phyloP scores from a whole-genome alignment of 116 monocot genomes.

The Phalaenopsis hybrid region DNA sequence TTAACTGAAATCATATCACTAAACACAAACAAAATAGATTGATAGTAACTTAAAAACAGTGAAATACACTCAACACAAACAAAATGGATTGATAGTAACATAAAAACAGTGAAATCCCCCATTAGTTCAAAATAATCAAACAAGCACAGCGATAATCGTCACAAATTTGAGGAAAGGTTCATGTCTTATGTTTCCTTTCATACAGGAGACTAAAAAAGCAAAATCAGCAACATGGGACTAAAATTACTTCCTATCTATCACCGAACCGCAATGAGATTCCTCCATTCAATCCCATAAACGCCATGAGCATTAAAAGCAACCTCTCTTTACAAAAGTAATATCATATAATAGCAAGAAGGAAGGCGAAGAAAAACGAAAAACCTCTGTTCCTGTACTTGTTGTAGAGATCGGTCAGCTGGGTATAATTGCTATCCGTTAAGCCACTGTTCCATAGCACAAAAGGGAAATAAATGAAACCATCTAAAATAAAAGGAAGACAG shows the following conservation, averaged over 20 bases:
- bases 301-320: neutral
- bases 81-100: neutral
- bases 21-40: too few species aligned
- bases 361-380: slow-evolving; percentile 16
- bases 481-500: neutral
- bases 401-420: slow-evolving; percentile 72
- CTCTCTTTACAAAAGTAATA: neutral
- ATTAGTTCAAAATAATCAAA: neutral
- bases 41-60: too few species aligned
- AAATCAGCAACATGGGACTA: neutral
- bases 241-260: neutral
- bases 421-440: slow-evolving; percentile 73
- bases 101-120: neutral
- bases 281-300: neutral
- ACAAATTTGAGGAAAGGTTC: neutral
- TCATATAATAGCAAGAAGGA: neutral
- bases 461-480: neutral
- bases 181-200: neutral
- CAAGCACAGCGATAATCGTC: neutral
- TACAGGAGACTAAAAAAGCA: neutral
- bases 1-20: too few species aligned
- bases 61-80: neutral
- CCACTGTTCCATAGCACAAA: slow-evolving; percentile 37
- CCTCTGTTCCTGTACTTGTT: slow-evolving; percentile 71
- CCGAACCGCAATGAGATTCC: neutral